Conservation (phyloP, 768 basidiomycete species). For the Tylopilus vinaceipallidus region DNA sequence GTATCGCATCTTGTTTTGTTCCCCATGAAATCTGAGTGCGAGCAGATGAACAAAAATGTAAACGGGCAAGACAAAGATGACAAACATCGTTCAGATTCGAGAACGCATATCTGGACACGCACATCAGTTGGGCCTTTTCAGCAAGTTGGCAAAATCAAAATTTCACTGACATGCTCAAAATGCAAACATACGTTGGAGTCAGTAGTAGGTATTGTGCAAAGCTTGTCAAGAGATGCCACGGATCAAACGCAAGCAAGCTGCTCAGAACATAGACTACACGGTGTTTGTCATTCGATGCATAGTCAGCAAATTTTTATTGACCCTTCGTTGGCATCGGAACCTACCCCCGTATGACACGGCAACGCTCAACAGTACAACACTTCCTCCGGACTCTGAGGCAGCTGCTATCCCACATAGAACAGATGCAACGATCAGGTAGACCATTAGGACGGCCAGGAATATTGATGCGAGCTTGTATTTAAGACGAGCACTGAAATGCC, state of each 20-base stretch:
- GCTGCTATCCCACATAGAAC: conserved; percentile 79
- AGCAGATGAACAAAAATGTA: conserved; percentile 8
- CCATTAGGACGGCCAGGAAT: conserved; percentile 71
- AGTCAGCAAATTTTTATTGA: not conserved
- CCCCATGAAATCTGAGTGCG: conserved; percentile 80
- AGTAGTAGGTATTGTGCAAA: conserved; percentile 86
- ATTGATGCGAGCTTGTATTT: conserved; percentile 85
- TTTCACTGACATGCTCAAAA: conserved; percentile 66
- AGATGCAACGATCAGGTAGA: conserved; percentile 82
- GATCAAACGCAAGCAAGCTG: conserved; percentile 84
- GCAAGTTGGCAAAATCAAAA: not conserved
- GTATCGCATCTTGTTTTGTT: conserved; percentile 83
- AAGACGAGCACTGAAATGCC: conserved; percentile 17
- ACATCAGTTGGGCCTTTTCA: conserved; percentile 19
- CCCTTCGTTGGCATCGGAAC: conserved; percentile 15
- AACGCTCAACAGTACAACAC: conserved; percentile 82
- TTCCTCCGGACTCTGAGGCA: conserved; percentile 57
- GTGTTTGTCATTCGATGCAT: not conserved
- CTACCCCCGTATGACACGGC: conserved; percentile 80
- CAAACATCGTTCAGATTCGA: conserved; percentile 80
- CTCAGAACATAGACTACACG: conserved; percentile 69
- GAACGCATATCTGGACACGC: conserved; percentile 67
- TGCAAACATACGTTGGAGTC: conserved; percentile 77
- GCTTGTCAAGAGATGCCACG: conserved; percentile 94
- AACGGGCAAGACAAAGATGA: conserved; percentile 6